Conservation (phyloP, 2,329 filamentous ascomycete species). For the Thelonectria blattea region DNA sequence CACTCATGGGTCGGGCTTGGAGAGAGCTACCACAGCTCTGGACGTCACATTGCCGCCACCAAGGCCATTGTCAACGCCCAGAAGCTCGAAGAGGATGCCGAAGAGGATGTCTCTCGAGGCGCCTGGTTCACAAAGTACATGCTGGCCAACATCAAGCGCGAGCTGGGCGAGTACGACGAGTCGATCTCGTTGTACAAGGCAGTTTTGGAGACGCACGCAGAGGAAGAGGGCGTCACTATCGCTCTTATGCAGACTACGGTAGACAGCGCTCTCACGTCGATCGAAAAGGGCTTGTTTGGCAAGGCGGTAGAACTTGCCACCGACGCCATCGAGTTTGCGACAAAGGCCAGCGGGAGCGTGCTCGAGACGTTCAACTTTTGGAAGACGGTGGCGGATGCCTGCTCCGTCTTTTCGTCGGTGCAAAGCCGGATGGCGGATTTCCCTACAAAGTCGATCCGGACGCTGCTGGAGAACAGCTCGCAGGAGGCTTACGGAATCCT, state of each 20-base stretch:
- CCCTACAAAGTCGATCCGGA: slow-evolving; percentile 62
- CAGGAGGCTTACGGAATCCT: slow-evolving; percentile 66
- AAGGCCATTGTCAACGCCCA: slow-evolving; percentile 90
- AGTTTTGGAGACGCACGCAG: slow-evolving; percentile 70
- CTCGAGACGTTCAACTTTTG: slow-evolving; percentile 88
- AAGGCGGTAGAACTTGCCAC: slow-evolving; percentile 75
- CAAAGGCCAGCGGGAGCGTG: slow-evolving; percentile 63
- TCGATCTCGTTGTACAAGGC: slow-evolving; percentile 78
- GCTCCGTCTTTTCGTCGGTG: slow-evolving; percentile 80
- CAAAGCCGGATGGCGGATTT: slow-evolving; percentile 70
- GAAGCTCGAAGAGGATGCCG: slow-evolving; percentile 67
- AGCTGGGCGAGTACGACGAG: slow-evolving; percentile 87
- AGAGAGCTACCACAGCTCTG: slow-evolving; percentile 96
- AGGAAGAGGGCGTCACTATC: slow-evolving; percentile 86
- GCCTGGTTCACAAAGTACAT: slow-evolving; percentile 98
- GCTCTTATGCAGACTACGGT: slow-evolving; percentile 87
- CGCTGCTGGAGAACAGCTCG: slow-evolving; percentile 62
- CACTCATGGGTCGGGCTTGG: slow-evolving; percentile 95
- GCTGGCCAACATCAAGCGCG: slow-evolving; percentile 91
- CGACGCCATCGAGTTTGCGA: slow-evolving; percentile 72
- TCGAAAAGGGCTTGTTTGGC: slow-evolving; percentile 87
- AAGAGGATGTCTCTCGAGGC: slow-evolving; percentile 63
- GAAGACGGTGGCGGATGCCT: slow-evolving; percentile 91
- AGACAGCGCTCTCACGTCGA: slow-evolving; percentile 77
- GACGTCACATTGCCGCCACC: slow-evolving; percentile 90